Percentiles rank a stretch among this genome's conserved stretches.
These are phyloP conservation scores for Sporobolomyces phaffii DNA, from an alignment of 768 basidiomycete species.

Conservation along the genomic window DNA sequence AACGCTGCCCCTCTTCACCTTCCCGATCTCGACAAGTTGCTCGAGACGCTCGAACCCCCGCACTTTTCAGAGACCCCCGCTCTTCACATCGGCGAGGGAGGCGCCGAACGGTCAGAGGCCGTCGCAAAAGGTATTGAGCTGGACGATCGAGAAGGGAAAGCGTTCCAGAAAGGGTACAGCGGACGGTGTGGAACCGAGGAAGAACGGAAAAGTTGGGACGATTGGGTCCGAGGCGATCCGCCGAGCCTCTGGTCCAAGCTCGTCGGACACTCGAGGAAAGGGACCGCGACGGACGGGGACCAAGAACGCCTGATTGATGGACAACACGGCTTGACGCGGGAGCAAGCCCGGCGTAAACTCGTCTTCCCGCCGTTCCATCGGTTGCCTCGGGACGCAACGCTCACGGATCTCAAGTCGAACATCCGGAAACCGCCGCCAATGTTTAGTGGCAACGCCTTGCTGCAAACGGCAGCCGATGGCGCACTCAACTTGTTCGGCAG, in stretches of 20 bases:
- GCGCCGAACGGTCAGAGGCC: background rate
- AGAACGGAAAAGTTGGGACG: constrained; percentile 2
- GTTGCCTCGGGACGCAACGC: constrained; percentile 30
- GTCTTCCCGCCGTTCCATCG: constrained; percentile 42
- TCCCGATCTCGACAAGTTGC: constrained; percentile 58
- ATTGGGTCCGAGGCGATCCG: background rate
- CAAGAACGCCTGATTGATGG: too few relatives aligned
- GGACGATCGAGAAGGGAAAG: background rate
- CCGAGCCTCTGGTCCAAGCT: background rate
- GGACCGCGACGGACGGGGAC: too few relatives aligned
- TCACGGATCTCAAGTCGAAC: constrained; percentile 41
- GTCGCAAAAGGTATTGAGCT: background rate
- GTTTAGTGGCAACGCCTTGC: constrained; percentile 19
- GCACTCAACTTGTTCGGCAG: constrained; percentile 1
- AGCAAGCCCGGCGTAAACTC: constrained; percentile 14
- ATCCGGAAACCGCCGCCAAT: constrained; percentile 20
- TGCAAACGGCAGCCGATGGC: constrained; percentile 25
- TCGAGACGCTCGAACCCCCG: too few relatives aligned
- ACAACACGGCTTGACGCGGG: too few relatives aligned
- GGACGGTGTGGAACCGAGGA: background rate
- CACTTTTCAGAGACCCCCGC: constrained; percentile 49
- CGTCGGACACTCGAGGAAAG: too few relatives aligned
- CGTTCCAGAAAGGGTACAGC: constrained; percentile 16
- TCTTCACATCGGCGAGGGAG: constrained; percentile 45
- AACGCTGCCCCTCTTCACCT: constrained; percentile 58